Percentiles rank a stretch among this genome's conserved stretches.
phyloP scores from a whole-genome alignment of 257 asterid species.

The Plantago ovata region DNA sequence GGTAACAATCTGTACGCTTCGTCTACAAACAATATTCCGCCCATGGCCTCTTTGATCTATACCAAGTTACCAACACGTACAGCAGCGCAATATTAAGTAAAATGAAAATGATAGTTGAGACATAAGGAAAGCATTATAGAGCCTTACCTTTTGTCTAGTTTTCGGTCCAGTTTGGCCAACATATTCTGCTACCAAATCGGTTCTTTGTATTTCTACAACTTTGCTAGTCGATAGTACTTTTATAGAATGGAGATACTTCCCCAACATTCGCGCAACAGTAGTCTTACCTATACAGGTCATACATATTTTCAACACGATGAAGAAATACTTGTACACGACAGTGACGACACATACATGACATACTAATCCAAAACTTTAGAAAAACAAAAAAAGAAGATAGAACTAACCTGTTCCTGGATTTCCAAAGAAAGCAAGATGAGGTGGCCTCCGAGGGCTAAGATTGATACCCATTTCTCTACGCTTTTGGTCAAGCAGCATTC shows the following conservation, averaged over 20 bases:
- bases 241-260: slow-evolving; percentile 66
- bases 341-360: no score
- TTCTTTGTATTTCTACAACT: slow-evolving; percentile 72
- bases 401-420: slow-evolving; percentile 1
- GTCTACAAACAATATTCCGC: slow-evolving; percentile 76
- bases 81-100: no score
- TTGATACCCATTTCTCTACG: neutral
- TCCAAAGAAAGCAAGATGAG: neutral
- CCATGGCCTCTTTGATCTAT: slow-evolving; percentile 86
- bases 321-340: no score
- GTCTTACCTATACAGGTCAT: slow-evolving; percentile 56
- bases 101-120: no score
- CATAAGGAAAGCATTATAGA: no score
- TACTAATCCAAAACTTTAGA: no score
- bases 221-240: slow-evolving; percentile 59
- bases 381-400: no score
- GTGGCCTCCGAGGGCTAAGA: neutral
- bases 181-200: slow-evolving; percentile 81
- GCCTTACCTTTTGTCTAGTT: slow-evolving; percentile 61
- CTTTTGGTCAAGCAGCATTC: neutral
- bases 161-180: slow-evolving; percentile 88
- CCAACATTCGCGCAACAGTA: slow-evolving; percentile 73
- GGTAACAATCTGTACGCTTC: slow-evolving; percentile 78
- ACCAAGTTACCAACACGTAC: no score
- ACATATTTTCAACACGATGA: no score